Conservation (phyloP, 805 yeast genomes). For the Torulaspora microellipsoides region DNA sequence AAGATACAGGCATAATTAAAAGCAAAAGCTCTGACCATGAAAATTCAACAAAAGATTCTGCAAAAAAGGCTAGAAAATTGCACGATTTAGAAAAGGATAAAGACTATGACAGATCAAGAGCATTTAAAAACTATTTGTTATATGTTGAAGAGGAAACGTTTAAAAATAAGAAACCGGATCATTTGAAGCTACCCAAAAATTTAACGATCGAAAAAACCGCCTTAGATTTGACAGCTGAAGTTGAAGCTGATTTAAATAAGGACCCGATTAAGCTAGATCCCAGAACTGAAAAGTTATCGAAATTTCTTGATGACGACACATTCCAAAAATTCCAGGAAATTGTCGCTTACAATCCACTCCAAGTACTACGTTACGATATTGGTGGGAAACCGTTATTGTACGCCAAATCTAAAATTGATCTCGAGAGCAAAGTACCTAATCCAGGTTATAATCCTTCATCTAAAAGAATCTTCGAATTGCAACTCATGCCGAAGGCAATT, state of each 20-base stretch:
- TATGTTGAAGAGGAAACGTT: slow-evolving; percentile 70
- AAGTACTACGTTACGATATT: slow-evolving; percentile 79
- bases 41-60: slow-evolving; percentile 22
- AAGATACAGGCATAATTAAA: slow-evolving; percentile 1
- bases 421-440: slow-evolving; percentile 44
- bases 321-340: slow-evolving; percentile 75
- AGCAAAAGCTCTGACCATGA: neutral
- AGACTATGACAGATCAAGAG: slow-evolving; percentile 17
- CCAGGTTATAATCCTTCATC: slow-evolving; percentile 61
- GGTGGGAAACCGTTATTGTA: slow-evolving; percentile 77
- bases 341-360: slow-evolving; percentile 78
- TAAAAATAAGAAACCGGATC: slow-evolving; percentile 47
- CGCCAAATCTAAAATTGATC: slow-evolving; percentile 42
- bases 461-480: slow-evolving; percentile 70
- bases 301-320: slow-evolving; percentile 63
- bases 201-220: slow-evolving; percentile 49
- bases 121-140: slow-evolving; percentile 61
- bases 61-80: slow-evolving; percentile 33
- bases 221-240: slow-evolving; percentile 41
- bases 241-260: slow-evolving; percentile 28
- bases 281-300: slow-evolving; percentile 46
- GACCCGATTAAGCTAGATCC: slow-evolving; percentile 34
- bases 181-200: slow-evolving; percentile 46
- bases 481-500: slow-evolving; percentile 91
- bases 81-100: slow-evolving; percentile 28